phyloP scores from a whole-genome alignment of 768 basidiomycete genomes.

The Serendipita sp. region DNA sequence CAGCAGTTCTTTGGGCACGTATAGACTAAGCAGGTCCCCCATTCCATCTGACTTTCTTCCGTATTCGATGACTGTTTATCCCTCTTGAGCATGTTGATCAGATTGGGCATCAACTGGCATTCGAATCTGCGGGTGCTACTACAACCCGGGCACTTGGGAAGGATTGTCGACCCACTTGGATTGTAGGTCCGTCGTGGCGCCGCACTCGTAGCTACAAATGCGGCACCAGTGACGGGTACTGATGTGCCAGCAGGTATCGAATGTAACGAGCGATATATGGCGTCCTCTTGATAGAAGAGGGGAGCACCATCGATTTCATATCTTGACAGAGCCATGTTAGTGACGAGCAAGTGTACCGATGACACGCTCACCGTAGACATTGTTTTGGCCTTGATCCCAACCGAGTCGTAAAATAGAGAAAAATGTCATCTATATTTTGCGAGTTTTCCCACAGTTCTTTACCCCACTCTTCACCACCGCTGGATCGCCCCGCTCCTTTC shows the following conservation, averaged over 20 bases:
- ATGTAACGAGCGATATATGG: conserved; percentile 43
- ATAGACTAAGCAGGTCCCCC: conserved; percentile 86
- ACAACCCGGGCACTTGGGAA: conserved; percentile 58
- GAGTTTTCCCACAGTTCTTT: conserved; percentile 73
- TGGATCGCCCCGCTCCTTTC: conserved; percentile 29
- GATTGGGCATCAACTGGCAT: conserved; percentile 86
- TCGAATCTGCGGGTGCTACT: conserved; percentile 62
- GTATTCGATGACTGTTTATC: conserved; percentile 27
- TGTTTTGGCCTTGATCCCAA: conserved; percentile 61
- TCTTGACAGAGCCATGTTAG: conserved; percentile 26
- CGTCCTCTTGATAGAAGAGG: conserved; percentile 71
- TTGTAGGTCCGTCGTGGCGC: conserved; percentile 36
- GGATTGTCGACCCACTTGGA: conserved; percentile 21
- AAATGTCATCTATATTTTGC: conserved; percentile 63
- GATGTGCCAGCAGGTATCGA: conserved; percentile 21
- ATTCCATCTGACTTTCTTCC: conserved; percentile 55
- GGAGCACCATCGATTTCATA: conserved; percentile 82
- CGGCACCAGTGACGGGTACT: conserved; percentile 41
- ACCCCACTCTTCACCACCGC: conserved; percentile 30
- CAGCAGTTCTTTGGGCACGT: conserved; percentile 75
- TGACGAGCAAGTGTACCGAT: background rate
- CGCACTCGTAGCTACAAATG: conserved; percentile 36
- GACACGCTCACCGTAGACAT: conserved; percentile 56
- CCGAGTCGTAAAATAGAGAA: conserved; percentile 68
- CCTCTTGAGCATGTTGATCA: conserved; percentile 58